Percentiles rank a stretch among this genome's conserved stretches.
Evolutionary conservation across 352 stramenopile species (phyloP).

Genomic region (Pythium vanterpoolii): DNA sequence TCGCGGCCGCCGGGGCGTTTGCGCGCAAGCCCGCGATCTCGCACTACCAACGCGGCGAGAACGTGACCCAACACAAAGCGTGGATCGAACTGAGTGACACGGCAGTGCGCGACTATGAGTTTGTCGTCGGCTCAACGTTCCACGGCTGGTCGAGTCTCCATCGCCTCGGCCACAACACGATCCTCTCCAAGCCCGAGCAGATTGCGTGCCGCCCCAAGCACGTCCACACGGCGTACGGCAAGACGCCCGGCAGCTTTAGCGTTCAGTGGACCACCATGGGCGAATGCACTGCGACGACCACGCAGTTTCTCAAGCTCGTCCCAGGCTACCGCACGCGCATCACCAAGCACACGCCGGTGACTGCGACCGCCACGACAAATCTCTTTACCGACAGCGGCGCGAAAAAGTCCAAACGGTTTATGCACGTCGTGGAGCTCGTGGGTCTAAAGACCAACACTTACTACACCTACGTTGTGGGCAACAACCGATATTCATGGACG

Average conservation of each 20-base stretch:
- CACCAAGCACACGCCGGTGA: constrained; percentile 35
- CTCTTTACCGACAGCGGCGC: constrained; percentile 65
- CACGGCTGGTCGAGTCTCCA: constrained; percentile 77
- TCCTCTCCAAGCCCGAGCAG: constrained; percentile 36
- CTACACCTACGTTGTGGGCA: constrained; percentile 86
- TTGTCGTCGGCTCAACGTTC: constrained; percentile 70
- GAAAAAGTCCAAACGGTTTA: constrained; percentile 53
- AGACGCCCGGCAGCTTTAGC: constrained; percentile 48
- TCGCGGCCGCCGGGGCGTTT: constrained; percentile 38
- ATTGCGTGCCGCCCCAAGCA: constrained; percentile 72
- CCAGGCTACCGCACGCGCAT: constrained; percentile 55
- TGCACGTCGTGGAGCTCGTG: constrained; percentile 67
- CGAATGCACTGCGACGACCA: constrained; percentile 37
- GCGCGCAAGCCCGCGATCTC: constrained; percentile 44
- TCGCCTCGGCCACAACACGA: constrained; percentile 47
- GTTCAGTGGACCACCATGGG: constrained; percentile 81
- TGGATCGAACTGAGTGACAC: constrained; percentile 43
- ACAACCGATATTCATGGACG: constrained; percentile 72
- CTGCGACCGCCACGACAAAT: constrained; percentile 43
- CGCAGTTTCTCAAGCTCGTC: constrained; percentile 50
- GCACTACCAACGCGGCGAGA: constrained; percentile 44
- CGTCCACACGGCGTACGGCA: constrained; percentile 76
- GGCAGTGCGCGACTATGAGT: constrained; percentile 46
- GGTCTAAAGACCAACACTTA: constrained; percentile 55
- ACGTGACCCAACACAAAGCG: constrained; percentile 64